Percentiles rank a stretch among this genome's conserved stretches.
Conservation (phyloP, 768 basidiomycete genomes). For the Boletus rubropictus region DNA sequence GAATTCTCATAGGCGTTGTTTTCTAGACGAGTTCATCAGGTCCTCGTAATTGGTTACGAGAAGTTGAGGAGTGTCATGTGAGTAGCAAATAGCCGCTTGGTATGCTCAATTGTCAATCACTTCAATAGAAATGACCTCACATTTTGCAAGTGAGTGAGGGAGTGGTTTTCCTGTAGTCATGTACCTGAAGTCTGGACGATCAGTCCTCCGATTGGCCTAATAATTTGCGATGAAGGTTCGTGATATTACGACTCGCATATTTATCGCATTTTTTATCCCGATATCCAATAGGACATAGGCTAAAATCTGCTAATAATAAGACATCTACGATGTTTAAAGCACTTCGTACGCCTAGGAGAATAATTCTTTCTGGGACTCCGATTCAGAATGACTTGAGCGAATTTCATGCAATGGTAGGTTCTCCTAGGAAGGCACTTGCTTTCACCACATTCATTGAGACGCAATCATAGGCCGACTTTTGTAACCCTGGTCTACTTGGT, state of each 20-base stretch:
- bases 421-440: neutral
- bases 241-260: neutral
- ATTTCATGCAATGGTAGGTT: slow-evolving; percentile 88
- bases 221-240: slow-evolving; percentile 92
- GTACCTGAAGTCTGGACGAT: slow-evolving; percentile 1
- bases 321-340: slow-evolving; percentile 81
- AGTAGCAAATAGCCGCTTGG: slow-evolving; percentile 21
- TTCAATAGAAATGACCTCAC: slow-evolving; percentile 46
- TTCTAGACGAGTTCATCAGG: slow-evolving; percentile 66
- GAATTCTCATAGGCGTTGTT: neutral
- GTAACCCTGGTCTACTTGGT: slow-evolving; percentile 90
- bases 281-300: slow-evolving; percentile 61
- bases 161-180: neutral
- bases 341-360: slow-evolving; percentile 65
- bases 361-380: slow-evolving; percentile 94
- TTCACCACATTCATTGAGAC: neutral
- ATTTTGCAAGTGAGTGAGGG: slow-evolving; percentile 53
- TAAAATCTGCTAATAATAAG: slow-evolving; percentile 90
- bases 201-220: slow-evolving; percentile 87
- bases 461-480: slow-evolving; percentile 70
- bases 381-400: slow-evolving; percentile 95
- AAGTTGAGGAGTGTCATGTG: slow-evolving; percentile 79
- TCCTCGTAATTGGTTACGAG: slow-evolving; percentile 94
- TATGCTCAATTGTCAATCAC: slow-evolving; percentile 1
- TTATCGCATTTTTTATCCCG: neutral